Base-by-base conservation (phyloP, 2,329 filamentous ascomycete species). In the Coniella vitis region DNA sequence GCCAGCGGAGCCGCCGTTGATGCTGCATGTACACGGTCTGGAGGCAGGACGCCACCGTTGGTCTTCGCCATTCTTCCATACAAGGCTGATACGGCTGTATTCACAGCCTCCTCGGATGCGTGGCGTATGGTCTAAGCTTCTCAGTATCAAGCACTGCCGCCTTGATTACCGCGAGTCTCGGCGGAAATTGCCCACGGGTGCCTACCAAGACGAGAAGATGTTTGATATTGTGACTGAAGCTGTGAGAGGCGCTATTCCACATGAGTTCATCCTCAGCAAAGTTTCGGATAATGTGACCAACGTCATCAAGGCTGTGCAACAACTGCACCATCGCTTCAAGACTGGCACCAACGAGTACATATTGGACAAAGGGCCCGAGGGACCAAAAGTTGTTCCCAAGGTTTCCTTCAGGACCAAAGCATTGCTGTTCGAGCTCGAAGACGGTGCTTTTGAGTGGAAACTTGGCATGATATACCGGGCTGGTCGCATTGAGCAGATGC, bases 401-500 rank as follows among this genome's bases (percentile, higher is more conserved):
- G 73, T 98, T 19, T 91, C 90, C 0, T 57, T 98, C 9, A 81
- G 90, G 45, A 86, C 85, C 47, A 86, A 87, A 58, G 87, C 86
- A 4, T 74, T 98, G 20, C 69, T 95, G 2, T 91, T 98, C 51
- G 91, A 97, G 61, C 74, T 98, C 32, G 93, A 98, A 67, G 93
- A 98, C 63, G 91, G 93, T 43, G 85, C 88, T 0, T 98, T 98
- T 60, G 93, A 98, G 64, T 98, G 90, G 87, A 97, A 96, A 63
- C 73, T 98, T 9, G 89, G 90, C 14, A 83, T 90, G 61, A 98
- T 98, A 45, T 98, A 97, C 64, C 83, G 91, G 29, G 81, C 88
- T 39, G 93, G 94, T 0, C 75, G 91, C 17, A 73, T 90, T 48
- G 93, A 98, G 65, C 91, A 97, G 65, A 84, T 85, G 62, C 93